Evolutionary conservation across 2,329 filamentous ascomycete species (phyloP).

Genomic region (Ceratocystis ficicola): DNA sequence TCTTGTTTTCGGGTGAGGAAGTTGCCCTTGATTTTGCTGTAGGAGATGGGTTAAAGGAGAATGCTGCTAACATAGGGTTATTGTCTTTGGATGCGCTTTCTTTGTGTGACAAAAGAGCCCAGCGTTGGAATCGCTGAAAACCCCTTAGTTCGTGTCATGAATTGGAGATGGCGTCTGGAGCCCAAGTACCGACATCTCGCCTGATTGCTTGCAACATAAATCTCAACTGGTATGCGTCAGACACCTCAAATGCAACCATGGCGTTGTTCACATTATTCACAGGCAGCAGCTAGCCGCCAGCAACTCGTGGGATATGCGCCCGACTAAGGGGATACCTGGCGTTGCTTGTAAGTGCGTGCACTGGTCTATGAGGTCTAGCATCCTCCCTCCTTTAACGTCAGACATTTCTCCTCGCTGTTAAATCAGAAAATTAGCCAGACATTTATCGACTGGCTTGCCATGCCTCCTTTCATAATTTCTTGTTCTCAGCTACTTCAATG

Average conservation of each 20-base stretch:
- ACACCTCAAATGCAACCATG: not conserved
- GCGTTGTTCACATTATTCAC: not conserved
- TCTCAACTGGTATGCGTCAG: too few relatives aligned
- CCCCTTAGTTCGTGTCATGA: not conserved
- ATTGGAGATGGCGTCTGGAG: not conserved
- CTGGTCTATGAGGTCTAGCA: not conserved
- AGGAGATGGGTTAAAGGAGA: not conserved
- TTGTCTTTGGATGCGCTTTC: not conserved
- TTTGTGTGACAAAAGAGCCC: not conserved
- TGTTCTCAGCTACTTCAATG: not conserved
- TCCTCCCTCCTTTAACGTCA: too few relatives aligned
- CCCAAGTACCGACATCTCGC: conserved; percentile 1
- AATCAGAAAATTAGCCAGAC: not conserved
- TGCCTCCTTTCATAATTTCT: not conserved
- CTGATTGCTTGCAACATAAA: too few relatives aligned
- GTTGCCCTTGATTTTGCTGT: not conserved
- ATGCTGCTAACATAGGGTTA: not conserved
- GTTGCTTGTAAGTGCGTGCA: not conserved
- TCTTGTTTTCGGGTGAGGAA: not conserved
- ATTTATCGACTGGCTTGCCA: not conserved
- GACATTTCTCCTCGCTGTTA: not conserved
- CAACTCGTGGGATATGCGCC: not conserved
- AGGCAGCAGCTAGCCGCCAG: not conserved
- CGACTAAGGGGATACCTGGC: not conserved
- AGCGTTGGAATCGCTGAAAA: not conserved